Base-by-base conservation (phyloP, 1,284 basidiomycete species). In the Exsudoporus floridanus region DNA sequence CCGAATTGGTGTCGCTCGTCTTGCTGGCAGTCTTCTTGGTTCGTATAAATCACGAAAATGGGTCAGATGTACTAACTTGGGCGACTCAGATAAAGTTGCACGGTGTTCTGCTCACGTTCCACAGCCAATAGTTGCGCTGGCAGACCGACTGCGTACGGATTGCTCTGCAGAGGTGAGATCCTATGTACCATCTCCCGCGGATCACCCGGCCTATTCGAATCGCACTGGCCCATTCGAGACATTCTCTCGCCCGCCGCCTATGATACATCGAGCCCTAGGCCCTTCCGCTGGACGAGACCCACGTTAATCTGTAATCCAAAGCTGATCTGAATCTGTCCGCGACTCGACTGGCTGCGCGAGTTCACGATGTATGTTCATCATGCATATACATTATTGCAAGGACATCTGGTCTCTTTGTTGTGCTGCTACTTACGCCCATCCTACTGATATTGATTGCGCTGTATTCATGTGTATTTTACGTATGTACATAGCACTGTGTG, bases 1-100 rank as follows among this genome's bases (percentile, higher is more conserved):
- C 42, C 82, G 94, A 38, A 92, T 98, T 53, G 88, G 84, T 7
- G 78, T 95, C 2, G 87, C 94, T 13, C 81, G 90, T 40, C 76
- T 90, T 30, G 72, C 84, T 19, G 80, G 80, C 35, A 67, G 73
- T 38, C 69, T 87, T 45, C 80, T 75, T 59, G 76, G 84, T 82
- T 66, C 66, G 79, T 71, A 33, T 50, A 21, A 49, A 40, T 28
- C 40, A 41, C 43, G 4, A 39, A 21, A 47, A 14, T 3, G n/a
- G 33, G 23, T 27, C 36, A 21, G 33, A 38, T 23, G 27, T 42
- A 44, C 52, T 59, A 36, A 56, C 56, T 36, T 30, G 53, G 18
- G 43, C 42, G 60, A 46, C 61, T 28, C 35, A 59, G 60, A 59
- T 50, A 54, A 67, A 55, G 56, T 55, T 53, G 61, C 63, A 57